These are phyloP conservation scores for Blastosporella zonata DNA, from an alignment of 1,284 basidiomycete species.

Conservation along the genomic window DNA sequence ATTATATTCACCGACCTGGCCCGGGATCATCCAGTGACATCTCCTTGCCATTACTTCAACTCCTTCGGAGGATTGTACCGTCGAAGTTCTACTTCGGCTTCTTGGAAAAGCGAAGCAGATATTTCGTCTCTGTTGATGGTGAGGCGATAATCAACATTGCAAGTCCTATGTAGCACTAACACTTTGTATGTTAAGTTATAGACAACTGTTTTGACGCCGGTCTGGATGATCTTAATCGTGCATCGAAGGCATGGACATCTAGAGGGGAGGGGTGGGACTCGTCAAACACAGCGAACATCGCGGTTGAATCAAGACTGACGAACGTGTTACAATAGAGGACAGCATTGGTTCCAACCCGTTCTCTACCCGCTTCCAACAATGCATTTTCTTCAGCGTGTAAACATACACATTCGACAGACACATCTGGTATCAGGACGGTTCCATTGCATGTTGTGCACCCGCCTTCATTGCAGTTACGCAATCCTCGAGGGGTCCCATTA, in stretches of 20 bases:
- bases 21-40: background rate
- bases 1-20: background rate
- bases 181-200: conserved; percentile 97
- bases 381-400: conserved; percentile 99
- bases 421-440: conserved; percentile 45
- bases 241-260: conserved; percentile 98
- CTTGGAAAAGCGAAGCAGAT: conserved; percentile 71
- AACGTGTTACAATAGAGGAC: conserved; percentile 91
- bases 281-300: conserved; percentile 6
- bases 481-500: conserved; percentile 93
- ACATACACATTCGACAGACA: conserved; percentile 86
- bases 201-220: conserved; percentile 89
- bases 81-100: conserved; percentile 77
- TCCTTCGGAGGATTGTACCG: conserved; percentile 47
- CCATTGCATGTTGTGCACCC: conserved; percentile 84
- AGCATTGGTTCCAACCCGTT: conserved; percentile 78
- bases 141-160: conserved; percentile 2
- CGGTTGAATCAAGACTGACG: conserved; percentile 22
- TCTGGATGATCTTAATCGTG: conserved; percentile 96
- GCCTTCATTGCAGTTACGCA: conserved; percentile 87
- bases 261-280: background rate
- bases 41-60: conserved; percentile 4
- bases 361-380: conserved; percentile 87
- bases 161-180: conserved; percentile 43
- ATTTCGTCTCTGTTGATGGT: conserved; percentile 64